Evolutionary conservation across 306 rosid species (phyloP).

Genomic region (Astragalus glycyphyllos): DNA sequence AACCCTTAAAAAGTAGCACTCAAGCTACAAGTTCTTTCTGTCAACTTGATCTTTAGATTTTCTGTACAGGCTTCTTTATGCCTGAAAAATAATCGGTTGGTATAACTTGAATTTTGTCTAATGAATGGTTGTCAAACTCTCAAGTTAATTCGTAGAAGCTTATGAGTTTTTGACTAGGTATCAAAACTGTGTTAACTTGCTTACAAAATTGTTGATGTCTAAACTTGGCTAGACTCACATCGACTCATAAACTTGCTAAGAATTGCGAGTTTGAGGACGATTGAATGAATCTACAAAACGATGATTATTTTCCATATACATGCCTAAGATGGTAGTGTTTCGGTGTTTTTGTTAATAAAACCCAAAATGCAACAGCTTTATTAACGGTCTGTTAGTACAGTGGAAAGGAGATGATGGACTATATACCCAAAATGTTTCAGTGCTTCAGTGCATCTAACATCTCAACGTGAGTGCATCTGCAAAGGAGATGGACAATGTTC

Average conservation of each 20-base stretch:
- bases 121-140: neutral
- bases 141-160: neutral
- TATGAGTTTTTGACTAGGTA: too few relatives aligned
- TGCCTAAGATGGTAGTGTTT: neutral
- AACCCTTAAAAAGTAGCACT: neutral
- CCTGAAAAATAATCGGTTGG: constrained; percentile 16
- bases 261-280: neutral
- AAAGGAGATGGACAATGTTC: neutral
- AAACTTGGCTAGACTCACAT: neutral
- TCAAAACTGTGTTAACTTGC: neutral
- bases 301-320: neutral
- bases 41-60: constrained; percentile 33
- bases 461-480: neutral
- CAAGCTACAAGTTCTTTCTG: constrained; percentile 6
- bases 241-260: neutral
- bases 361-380: neutral
- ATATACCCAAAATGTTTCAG: too few relatives aligned
- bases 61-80: constrained; percentile 23
- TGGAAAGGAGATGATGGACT: too few relatives aligned
- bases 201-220: too few relatives aligned
- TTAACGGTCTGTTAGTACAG: neutral
- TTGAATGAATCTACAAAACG: neutral
- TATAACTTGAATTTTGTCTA: constrained; percentile 30
- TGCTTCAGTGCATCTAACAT: neutral
- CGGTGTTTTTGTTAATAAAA: neutral